These are phyloP conservation scores for Annulohypoxylon bovei DNA, from an alignment of 495 filamentous ascomycete genomes.

Conservation along the genomic window DNA sequence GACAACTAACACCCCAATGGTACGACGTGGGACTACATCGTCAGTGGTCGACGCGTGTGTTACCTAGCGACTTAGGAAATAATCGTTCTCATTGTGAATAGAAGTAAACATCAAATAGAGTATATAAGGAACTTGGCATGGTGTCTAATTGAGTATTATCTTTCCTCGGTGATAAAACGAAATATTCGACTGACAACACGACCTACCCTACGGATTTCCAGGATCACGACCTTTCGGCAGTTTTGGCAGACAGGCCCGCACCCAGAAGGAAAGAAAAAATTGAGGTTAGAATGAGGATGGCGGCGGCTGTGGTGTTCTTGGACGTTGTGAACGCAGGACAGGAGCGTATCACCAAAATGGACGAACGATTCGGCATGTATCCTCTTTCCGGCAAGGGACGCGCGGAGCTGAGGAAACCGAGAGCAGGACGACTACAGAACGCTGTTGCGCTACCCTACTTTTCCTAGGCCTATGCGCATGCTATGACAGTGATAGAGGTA, in stretches of 20 bases:
- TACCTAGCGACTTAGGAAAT: background rate
- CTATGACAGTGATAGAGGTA: background rate
- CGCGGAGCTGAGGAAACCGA: background rate
- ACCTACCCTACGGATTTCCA: background rate
- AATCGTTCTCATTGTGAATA: background rate
- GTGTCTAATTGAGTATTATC: background rate
- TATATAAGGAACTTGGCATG: conserved; percentile 4
- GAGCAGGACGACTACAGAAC: background rate
- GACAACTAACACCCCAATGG: conserved; percentile 19
- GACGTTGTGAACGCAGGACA: background rate
- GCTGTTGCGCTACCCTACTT: background rate
- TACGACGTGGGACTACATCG: conserved; percentile 26
- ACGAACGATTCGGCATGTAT: background rate
- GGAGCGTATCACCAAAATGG: background rate
- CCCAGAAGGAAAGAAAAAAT: background rate
- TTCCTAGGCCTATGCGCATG: background rate
- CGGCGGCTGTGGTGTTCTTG: background rate
- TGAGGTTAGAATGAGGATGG: background rate
- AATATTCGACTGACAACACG: background rate
- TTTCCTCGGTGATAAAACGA: background rate
- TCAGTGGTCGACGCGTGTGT: background rate
- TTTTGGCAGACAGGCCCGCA: background rate
- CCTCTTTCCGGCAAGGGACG: background rate
- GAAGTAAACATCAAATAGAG: background rate
- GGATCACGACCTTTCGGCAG: background rate